phyloP scores from a whole-genome alignment of 2,329 filamentous ascomycete species.

The Curvularia sp. region DNA sequence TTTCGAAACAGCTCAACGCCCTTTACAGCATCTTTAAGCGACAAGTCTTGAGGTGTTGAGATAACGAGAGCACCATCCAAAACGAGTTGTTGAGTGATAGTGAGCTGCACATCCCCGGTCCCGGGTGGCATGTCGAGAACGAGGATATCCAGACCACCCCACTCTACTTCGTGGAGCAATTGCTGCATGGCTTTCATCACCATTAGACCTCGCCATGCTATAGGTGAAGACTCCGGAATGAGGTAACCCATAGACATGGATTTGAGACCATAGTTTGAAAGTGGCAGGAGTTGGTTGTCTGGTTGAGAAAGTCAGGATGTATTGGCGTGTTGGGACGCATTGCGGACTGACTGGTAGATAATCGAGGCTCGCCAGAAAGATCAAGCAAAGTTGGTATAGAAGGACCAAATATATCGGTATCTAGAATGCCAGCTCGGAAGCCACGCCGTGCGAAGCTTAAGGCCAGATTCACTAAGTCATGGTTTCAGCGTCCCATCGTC shows the following conservation, averaged over 20 bases:
- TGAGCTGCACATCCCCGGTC: constrained; percentile 94
- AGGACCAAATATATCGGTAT: constrained; percentile 96
- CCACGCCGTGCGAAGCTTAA: constrained; percentile 84
- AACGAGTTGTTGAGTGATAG: constrained; percentile 93
- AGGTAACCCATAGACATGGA: constrained; percentile 99
- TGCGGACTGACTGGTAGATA: constrained; percentile 70
- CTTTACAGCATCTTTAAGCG: constrained; percentile 88
- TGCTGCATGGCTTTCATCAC: constrained; percentile 97
- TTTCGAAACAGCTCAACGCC: constrained; percentile 93
- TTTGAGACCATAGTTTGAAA: constrained; percentile 94
- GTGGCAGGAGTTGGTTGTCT: constrained; percentile 83
- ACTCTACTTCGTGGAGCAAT: constrained; percentile 92
- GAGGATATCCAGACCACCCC: constrained; percentile 86
- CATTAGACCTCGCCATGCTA: constrained; percentile 97
- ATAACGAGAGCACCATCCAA: constrained; percentile 87
- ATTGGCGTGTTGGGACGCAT: neutral
- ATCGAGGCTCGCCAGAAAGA: constrained; percentile 76
- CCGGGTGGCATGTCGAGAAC: constrained; percentile 92
- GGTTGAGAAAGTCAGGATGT: constrained; percentile 15
- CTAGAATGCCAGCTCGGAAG: constrained; percentile 83
- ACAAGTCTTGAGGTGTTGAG: constrained; percentile 91
- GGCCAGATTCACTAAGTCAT: constrained; percentile 73
- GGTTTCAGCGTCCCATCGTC: constrained; percentile 8
- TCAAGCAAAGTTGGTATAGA: constrained; percentile 91
- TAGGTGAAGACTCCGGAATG: constrained; percentile 77